Evolutionary conservation across 116 monocot species (phyloP).

Genomic region (Thalassia testudinum): DNA sequence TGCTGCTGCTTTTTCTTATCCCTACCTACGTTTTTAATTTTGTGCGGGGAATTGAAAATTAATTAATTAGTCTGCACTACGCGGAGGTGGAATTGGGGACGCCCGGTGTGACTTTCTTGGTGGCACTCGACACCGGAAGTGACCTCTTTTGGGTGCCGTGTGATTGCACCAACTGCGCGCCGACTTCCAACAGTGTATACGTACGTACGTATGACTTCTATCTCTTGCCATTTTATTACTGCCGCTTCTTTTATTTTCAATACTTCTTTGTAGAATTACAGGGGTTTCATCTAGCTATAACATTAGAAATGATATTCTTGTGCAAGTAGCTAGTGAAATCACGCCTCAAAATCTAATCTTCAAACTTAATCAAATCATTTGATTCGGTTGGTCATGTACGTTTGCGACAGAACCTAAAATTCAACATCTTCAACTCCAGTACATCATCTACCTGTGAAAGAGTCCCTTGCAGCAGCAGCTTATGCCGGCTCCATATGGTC

Average conservation of each 20-base stretch:
- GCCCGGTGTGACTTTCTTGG: constrained; percentile 49
- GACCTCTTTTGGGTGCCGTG: constrained; percentile 77
- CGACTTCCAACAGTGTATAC: background rate
- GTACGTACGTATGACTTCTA: background rate
- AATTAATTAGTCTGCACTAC: constrained; percentile 63
- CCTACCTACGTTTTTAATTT: too few species aligned
- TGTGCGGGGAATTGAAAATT: too few species aligned
- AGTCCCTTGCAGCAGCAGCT: constrained; percentile 9
- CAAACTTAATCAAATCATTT: too few species aligned
- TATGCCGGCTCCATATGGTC: background rate
- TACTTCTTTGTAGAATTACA: too few species aligned
- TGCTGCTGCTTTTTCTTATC: too few species aligned
- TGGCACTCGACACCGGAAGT: constrained; percentile 74
- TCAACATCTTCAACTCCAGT: constrained; percentile 7
- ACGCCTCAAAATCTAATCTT: too few species aligned
- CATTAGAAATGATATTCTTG: too few species aligned
- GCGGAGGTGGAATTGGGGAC: constrained; percentile 50
- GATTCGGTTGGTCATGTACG: too few species aligned
- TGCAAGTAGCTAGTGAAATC: too few species aligned
- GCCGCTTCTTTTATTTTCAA: background rate
- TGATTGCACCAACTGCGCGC: constrained; percentile 4
- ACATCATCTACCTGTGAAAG: constrained; percentile 7
- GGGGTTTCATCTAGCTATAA: too few species aligned
- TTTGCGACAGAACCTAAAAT: background rate
- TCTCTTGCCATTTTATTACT: background rate